phyloP scores from a whole-genome alignment of 805 yeast genomes.

The Saturnispora kantuleensis region DNA sequence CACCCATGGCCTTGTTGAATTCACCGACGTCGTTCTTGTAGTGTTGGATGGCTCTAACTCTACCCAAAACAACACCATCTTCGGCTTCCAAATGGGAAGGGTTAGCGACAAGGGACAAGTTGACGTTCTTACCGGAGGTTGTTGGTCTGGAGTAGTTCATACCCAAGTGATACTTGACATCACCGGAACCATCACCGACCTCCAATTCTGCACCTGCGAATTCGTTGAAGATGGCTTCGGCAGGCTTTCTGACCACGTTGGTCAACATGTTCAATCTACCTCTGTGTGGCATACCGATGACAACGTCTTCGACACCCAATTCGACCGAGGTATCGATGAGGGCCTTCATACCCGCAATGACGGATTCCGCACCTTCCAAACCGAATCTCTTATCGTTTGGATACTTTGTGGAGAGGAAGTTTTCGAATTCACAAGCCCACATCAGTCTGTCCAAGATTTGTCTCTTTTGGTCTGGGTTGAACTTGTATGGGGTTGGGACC shows the following conservation, averaged over 20 bases:
- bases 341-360: constrained; percentile 94
- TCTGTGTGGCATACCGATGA: constrained; percentile 99
- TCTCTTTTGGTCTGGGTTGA: constrained; percentile 81
- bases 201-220: constrained; percentile 77
- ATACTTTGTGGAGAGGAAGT: constrained; percentile 87
- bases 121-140: constrained; percentile 93
- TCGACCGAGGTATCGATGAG: constrained; percentile 89
- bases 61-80: constrained; percentile 97
- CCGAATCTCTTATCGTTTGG: constrained; percentile 99
- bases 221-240: constrained; percentile 94
- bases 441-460: constrained; percentile 92
- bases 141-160: constrained; percentile 99
- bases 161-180: constrained; percentile 97
- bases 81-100: constrained; percentile 99
- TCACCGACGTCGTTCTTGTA: constrained; percentile 79
- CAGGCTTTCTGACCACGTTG: constrained; percentile 96
- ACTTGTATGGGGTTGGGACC: constrained; percentile 79
- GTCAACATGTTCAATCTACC: constrained; percentile 97
- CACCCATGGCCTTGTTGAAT: constrained; percentile 80
- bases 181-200: constrained; percentile 96
- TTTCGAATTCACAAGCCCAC: constrained; percentile 93
- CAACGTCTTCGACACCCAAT: constrained; percentile 88
- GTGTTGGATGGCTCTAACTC: constrained; percentile 93
- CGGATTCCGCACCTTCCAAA: constrained; percentile 95
- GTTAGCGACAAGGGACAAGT: constrained; percentile 92